These are phyloP conservation scores for Yamadazyma endophytica DNA, from an alignment of 805 yeast species.

Conservation along the genomic window DNA sequence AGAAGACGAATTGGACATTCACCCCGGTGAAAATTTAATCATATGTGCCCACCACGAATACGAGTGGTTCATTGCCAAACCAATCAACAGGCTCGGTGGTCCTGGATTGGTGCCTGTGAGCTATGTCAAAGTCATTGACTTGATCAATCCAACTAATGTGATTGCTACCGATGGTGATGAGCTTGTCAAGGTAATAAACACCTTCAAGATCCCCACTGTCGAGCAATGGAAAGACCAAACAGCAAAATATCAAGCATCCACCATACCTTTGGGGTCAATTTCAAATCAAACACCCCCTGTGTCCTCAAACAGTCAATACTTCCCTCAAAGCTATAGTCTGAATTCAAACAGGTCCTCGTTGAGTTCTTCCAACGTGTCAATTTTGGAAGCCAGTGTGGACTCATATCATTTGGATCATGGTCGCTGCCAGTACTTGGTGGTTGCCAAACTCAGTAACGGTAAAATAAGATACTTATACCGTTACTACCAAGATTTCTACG, in stretches of 20 bases:
- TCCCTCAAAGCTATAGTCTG: conserved; percentile 17
- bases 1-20: conserved; percentile 79
- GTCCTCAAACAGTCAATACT: conserved; percentile 35
- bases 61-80: conserved; percentile 98
- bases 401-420: conserved; percentile 78
- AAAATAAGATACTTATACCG: conserved; percentile 69
- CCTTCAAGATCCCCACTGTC: conserved; percentile 80
- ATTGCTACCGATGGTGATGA: conserved; percentile 43
- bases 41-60: conserved; percentile 94
- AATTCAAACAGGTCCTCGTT: conserved; percentile 24
- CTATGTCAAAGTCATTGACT: conserved; percentile 81
- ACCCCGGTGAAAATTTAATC: conserved; percentile 83
- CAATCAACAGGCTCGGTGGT: conserved; percentile 91
- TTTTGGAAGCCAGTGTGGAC: conserved; percentile 71
- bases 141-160: conserved; percentile 35
- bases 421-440: conserved; percentile 81
- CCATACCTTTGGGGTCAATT: conserved; percentile 63
- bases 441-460: conserved; percentile 67
- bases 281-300: conserved; percentile 26
- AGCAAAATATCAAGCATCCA: conserved; percentile 88
- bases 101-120: conserved; percentile 95
- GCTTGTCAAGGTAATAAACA: conserved; percentile 47
- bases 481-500: conserved; percentile 93
- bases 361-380: conserved; percentile 26
- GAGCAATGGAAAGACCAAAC: conserved; percentile 93